These are phyloP conservation scores for Monilinia laxa DNA, from an alignment of 2,329 filamentous ascomycete genomes.

Conservation along the genomic window DNA sequence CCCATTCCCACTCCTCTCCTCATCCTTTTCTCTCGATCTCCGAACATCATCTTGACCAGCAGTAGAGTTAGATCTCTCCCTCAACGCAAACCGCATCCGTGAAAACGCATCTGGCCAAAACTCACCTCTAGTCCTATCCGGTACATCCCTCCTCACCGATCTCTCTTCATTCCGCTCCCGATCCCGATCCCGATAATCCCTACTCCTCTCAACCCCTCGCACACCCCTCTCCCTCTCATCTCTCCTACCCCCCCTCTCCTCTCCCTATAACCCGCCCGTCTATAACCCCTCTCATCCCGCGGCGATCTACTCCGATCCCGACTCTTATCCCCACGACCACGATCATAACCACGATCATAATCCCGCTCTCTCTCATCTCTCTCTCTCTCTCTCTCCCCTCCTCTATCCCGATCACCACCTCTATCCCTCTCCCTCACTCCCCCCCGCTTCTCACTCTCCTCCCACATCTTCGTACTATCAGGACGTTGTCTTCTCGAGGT, in stretches of 20 bases:
- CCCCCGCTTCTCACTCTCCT: conserved; percentile 45
- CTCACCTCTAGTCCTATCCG: conserved; percentile 24
- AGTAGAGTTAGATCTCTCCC: conserved; percentile 26
- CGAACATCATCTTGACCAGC: conserved; percentile 5
- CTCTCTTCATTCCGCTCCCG: conserved; percentile 27
- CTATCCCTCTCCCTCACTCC: conserved; percentile 27
- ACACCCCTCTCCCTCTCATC: conserved; percentile 30
- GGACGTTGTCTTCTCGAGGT: conserved; percentile 47
- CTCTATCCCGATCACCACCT: no score
- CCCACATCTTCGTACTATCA: conserved; percentile 64
- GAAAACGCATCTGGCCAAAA: conserved; percentile 10
- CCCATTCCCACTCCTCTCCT: conserved; percentile 17
- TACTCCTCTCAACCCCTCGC: conserved; percentile 30
- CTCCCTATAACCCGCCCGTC: conserved; percentile 31
- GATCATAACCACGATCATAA: conserved; percentile 34
- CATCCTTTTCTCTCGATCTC: conserved; percentile 10
- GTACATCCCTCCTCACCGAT: conserved; percentile 28
- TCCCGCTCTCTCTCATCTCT: conserved; percentile 41
- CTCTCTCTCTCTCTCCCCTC: conserved; percentile 34
- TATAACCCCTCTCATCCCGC: conserved; percentile 30
- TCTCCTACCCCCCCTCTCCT: conserved; percentile 38
- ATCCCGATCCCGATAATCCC: conserved; percentile 29
- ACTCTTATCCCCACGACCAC: conserved; percentile 27
- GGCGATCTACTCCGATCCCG: conserved; percentile 41
- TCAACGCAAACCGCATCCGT: conserved; percentile 21